Evolutionary conservation across 805 yeast genomes (phyloP).

Genomic region (Saccharomycopsis babjevae): DNA sequence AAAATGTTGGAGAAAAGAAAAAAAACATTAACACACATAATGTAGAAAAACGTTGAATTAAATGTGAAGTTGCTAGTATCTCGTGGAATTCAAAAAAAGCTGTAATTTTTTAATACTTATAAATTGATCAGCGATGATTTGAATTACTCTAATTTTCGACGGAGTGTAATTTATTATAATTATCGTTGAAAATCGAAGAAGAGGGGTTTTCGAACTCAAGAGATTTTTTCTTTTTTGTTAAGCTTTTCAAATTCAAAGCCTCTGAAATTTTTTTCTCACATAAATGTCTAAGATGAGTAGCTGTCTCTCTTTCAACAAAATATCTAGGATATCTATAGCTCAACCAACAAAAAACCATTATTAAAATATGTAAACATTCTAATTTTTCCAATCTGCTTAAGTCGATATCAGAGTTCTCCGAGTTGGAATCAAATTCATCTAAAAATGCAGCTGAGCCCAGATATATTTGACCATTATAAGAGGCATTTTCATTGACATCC

Average conservation of each 20-base stretch:
- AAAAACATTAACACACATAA: too few species aligned
- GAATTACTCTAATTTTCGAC: too few species aligned
- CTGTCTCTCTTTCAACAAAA: conserved; percentile 69
- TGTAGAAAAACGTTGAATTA: too few species aligned
- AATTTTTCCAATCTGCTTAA: conserved; percentile 23
- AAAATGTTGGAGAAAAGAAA: too few species aligned
- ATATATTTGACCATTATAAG: not conserved
- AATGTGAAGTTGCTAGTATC: too few species aligned
- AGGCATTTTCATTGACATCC: not conserved
- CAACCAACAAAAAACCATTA: conserved; percentile 73
- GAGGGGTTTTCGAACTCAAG: not conserved
- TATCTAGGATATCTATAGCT: conserved; percentile 76
- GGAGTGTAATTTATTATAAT: too few species aligned
- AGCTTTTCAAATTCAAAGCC: conserved; percentile 9
- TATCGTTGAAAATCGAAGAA: not conserved
- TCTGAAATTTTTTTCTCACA: conserved; percentile 46
- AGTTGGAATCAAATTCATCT: not conserved
- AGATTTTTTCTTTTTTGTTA: not conserved
- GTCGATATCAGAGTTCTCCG: not conserved
- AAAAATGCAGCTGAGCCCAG: not conserved
- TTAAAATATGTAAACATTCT: conserved; percentile 59
- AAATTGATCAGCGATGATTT: too few species aligned
- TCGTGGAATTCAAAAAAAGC: too few species aligned
- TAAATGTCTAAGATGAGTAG: conserved; percentile 54
- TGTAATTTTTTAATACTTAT: too few species aligned